Evolutionary conservation across 2,329 filamentous ascomycete species (phyloP).

Genomic region (Pseudogymnoascus sp.): DNA sequence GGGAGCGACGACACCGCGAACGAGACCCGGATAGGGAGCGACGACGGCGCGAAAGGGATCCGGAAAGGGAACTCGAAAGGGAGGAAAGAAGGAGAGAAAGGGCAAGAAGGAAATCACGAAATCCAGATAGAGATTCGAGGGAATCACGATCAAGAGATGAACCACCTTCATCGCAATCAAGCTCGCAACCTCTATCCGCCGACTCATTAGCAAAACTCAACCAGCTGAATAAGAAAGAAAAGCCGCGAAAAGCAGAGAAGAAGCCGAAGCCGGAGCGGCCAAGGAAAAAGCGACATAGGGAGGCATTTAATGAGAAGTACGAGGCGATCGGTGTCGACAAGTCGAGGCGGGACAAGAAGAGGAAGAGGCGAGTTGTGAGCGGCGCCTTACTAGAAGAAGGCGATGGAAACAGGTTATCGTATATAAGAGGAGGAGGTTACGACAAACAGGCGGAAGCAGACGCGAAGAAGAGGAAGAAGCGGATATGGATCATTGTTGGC

Average conservation of each 20-base stretch:
- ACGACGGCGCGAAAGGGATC: neutral
- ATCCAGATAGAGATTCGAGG: neutral
- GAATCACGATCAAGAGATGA: neutral
- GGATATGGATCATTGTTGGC: constrained; percentile 51
- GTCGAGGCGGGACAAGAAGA: constrained; percentile 25
- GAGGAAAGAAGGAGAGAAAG: constrained; percentile 3
- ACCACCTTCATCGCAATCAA: constrained; percentile 18
- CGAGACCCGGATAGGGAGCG: neutral
- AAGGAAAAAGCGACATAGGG: constrained; percentile 18
- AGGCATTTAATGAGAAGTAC: constrained; percentile 19
- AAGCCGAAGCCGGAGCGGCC: constrained; percentile 2
- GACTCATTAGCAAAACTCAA: constrained; percentile 26
- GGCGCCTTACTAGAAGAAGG: constrained; percentile 64
- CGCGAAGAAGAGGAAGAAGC: constrained; percentile 48
- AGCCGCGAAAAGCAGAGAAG: constrained; percentile 12
- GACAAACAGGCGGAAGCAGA: constrained; percentile 35
- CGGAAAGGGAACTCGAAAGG: neutral
- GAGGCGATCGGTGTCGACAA: constrained; percentile 18
- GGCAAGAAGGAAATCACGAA: neutral
- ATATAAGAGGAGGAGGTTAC: constrained; percentile 38
- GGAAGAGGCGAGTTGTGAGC: constrained; percentile 58
- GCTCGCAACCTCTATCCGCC: constrained; percentile 24
- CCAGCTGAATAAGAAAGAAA: constrained; percentile 18
- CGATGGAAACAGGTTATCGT: constrained; percentile 42
- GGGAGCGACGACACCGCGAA: constrained; percentile 2